phyloP scores from a whole-genome alignment of 768 basidiomycete genomes.

The Lactarius trivialis region DNA sequence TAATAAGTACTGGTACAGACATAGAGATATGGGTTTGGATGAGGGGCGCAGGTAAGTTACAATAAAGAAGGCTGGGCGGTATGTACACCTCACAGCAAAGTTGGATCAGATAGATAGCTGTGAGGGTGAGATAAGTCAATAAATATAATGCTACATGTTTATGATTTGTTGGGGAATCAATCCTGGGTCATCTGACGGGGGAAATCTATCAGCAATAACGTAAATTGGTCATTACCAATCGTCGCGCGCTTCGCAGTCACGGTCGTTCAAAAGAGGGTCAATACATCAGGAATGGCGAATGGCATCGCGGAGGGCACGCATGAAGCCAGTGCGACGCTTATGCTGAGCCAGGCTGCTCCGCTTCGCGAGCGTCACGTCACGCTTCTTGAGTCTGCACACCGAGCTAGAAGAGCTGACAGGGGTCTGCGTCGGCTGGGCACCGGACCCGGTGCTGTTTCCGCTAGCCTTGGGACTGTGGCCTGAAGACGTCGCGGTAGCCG shows the following conservation, averaged over 20 bases:
- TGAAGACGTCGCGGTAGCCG: neutral
- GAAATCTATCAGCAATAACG: neutral
- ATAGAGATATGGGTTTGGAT: neutral
- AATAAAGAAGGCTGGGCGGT: neutral
- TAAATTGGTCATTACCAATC: neutral
- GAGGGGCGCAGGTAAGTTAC: neutral
- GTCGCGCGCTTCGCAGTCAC: neutral
- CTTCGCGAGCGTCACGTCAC: neutral
- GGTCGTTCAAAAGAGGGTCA: neutral
- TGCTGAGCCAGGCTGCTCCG: slow-evolving; percentile 5
- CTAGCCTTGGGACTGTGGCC: neutral
- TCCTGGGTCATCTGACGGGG: neutral
- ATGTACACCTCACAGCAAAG: neutral
- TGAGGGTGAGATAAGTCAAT: neutral
- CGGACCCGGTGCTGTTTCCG: neutral
- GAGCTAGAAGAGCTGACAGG: neutral
- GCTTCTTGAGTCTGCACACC: slow-evolving; percentile 13
- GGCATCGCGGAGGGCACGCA: slow-evolving; percentile 7
- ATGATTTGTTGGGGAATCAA: neutral
- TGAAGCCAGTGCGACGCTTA: slow-evolving; percentile 8
- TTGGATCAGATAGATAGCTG: neutral
- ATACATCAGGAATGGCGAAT: slow-evolving; percentile 5
- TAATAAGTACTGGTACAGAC: slow-evolving; percentile 1
- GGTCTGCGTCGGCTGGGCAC: neutral
- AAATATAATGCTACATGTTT: neutral